A percentile compares a stretch with the other conserved stretches of the same genome.
Conservation (phyloP, 495 filamentous ascomycete genomes). For the Penicillium cosmopolitanum region DNA sequence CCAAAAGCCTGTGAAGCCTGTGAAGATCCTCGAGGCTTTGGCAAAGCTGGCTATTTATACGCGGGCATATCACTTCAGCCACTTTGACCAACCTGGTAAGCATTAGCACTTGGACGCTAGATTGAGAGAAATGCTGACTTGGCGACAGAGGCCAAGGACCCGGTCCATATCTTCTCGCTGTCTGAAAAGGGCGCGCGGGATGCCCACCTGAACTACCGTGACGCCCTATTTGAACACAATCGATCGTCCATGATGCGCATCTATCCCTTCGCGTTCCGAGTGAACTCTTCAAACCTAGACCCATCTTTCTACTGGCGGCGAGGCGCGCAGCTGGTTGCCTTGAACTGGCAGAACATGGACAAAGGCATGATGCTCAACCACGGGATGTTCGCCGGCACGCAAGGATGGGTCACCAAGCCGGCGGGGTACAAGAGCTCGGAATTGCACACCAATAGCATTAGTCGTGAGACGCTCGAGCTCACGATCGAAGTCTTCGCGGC, state of each 20-base stretch:
- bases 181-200: constrained; percentile 78
- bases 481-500: constrained; percentile 56
- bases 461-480: constrained; percentile 42
- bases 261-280: constrained; percentile 81
- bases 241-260: constrained; percentile 82
- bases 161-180: constrained; percentile 85
- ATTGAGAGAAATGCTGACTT: background rate
- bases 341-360: constrained; percentile 94
- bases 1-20: constrained; percentile 48
- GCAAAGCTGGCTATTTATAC: constrained; percentile 82
- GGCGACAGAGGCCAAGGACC: constrained; percentile 63
- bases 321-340: constrained; percentile 87
- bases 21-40: constrained; percentile 76
- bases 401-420: constrained; percentile 87
- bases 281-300: constrained; percentile 84
- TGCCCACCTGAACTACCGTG: constrained; percentile 62
- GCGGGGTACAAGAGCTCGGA: constrained; percentile 59
- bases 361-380: constrained; percentile 95
- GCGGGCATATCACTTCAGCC: constrained; percentile 75
- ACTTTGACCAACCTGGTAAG: constrained; percentile 61
- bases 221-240: constrained; percentile 79
- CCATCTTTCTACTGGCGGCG: constrained; percentile 83
- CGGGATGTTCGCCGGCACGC: constrained; percentile 82
- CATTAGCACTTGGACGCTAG: too few relatives aligned
- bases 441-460: constrained; percentile 24